phyloP scores from a whole-genome alignment of 352 stramenopile genomes.

The Globisporangium orthogonon region DNA sequence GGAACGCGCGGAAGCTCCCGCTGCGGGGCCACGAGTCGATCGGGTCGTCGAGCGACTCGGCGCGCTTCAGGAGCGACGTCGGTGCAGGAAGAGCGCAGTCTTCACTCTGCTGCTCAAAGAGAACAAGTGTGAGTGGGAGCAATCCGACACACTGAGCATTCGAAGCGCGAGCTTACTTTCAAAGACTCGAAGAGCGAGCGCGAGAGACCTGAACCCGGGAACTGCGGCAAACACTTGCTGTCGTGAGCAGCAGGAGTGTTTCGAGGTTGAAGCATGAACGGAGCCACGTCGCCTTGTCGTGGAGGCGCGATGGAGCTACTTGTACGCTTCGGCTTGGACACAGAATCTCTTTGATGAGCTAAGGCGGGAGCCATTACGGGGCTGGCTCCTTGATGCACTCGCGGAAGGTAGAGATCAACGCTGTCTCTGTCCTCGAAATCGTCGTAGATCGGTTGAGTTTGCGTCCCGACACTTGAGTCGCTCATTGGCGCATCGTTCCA shows the following conservation, averaged over 20 bases:
- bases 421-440: not conserved
- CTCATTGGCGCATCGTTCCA: not conserved
- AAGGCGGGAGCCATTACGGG: not conserved
- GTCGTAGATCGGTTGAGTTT: not conserved
- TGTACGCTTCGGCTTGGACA: not conserved
- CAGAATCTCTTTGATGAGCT: not conserved
- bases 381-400: not conserved
- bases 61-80: constrained; percentile 10
- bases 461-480: not conserved
- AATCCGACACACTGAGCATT: not conserved
- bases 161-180: constrained; percentile 1
- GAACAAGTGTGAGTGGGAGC: not conserved
- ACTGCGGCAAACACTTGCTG: not conserved
- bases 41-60: constrained; percentile 13
- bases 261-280: constrained; percentile 7
- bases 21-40: constrained; percentile 17
- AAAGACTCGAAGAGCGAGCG: not conserved
- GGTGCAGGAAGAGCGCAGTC: constrained; percentile 5
- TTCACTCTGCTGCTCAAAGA: not conserved
- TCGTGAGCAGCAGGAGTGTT: not conserved
- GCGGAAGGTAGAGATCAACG: not conserved
- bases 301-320: constrained; percentile 2
- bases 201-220: not conserved
- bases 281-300: not conserved
- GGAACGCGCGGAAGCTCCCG: constrained; percentile 32